phyloP scores from a whole-genome alignment of 306 rosid species.

The Cucumis melo region DNA sequence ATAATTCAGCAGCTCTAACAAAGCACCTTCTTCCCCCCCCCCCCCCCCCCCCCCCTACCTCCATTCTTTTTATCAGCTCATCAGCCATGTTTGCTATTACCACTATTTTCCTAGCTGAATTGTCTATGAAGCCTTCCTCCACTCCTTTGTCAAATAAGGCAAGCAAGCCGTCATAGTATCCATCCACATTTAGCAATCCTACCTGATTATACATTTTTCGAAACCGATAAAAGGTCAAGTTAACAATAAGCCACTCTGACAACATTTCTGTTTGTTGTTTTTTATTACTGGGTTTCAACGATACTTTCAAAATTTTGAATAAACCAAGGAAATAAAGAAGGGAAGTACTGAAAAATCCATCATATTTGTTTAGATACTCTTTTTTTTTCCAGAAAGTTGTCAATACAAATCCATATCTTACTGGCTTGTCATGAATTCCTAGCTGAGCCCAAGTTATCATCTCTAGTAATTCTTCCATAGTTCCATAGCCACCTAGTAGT shows the following conservation, averaged over 20 bases:
- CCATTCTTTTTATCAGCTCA: slow-evolving; percentile 45
- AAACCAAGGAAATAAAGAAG: neutral
- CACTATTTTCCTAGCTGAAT: slow-evolving; percentile 45
- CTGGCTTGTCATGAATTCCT: slow-evolving; percentile 27
- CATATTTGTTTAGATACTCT: neutral
- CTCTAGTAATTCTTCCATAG: slow-evolving; percentile 22
- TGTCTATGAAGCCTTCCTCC: slow-evolving; percentile 53
- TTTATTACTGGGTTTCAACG: neutral
- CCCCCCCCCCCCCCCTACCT: slow-evolving; percentile 19
- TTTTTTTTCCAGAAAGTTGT: neutral
- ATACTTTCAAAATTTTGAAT: neutral
- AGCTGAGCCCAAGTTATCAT: slow-evolving; percentile 25
- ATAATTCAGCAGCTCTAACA: slow-evolving; percentile 15
- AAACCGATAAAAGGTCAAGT: neutral
- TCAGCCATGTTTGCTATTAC: slow-evolving; percentile 38
- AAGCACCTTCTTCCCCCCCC: neutral
- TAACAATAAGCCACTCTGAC: neutral
- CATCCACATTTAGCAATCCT: slow-evolving; percentile 56
- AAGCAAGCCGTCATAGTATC: slow-evolving; percentile 47
- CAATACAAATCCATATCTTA: slow-evolving; percentile 1
- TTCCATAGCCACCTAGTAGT: slow-evolving; percentile 23
- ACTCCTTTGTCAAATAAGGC: slow-evolving; percentile 59
- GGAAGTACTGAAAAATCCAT: neutral
- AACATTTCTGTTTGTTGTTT: neutral
- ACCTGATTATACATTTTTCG: slow-evolving; percentile 25